Percentiles rank a stretch among this genome's conserved stretches.
phyloP scores from a whole-genome alignment of 306 rosid species.

The Oemleria cerasiformis region DNA sequence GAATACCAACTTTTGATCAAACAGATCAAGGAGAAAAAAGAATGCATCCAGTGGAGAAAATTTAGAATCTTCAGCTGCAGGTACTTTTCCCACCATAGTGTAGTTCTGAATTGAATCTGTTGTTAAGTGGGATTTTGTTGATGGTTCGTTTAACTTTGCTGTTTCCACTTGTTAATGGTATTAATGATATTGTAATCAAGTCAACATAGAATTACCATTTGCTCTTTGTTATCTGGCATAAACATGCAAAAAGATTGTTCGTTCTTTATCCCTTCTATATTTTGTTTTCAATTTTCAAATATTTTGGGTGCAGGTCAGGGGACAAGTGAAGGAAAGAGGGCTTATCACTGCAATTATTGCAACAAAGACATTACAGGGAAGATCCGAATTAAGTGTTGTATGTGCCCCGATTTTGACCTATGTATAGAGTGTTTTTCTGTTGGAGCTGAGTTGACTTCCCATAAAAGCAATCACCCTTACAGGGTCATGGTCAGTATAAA shows the following conservation, averaged over 20 bases:
- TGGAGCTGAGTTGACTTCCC: slow-evolving; percentile 93
- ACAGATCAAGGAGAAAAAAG: slow-evolving; percentile 96
- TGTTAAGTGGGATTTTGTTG: not conserved
- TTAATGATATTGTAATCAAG: not conserved
- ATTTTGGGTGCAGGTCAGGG: slow-evolving; percentile 67
- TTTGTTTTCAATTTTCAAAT: not conserved
- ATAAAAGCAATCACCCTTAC: slow-evolving; percentile 85
- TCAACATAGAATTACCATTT: not conserved
- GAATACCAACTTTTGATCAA: slow-evolving; percentile 22
- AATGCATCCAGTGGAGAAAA: slow-evolving; percentile 80
- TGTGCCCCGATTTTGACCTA: slow-evolving; percentile 94
- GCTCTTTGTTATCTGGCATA: slow-evolving; percentile 1
- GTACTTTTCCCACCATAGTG: slow-evolving; percentile 30
- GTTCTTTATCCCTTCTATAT: not conserved
- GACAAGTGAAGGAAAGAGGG: slow-evolving; percentile 77
- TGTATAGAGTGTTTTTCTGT: slow-evolving; percentile 95
- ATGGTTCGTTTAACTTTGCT: slow-evolving; percentile 3
- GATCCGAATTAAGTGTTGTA: slow-evolving; percentile 83
- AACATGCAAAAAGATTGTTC: not conserved
- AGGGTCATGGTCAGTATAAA: slow-evolving; percentile 81
- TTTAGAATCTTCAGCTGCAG: slow-evolving; percentile 73
- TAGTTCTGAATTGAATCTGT: slow-evolving; percentile 2
- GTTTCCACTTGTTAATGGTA: not conserved
- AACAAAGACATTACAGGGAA: slow-evolving; percentile 94
- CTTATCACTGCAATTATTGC: slow-evolving; percentile 96